Evolutionary conservation across 805 yeast genomes (phyloP).

Genomic region (Ogataea nakhonphanomensis): DNA sequence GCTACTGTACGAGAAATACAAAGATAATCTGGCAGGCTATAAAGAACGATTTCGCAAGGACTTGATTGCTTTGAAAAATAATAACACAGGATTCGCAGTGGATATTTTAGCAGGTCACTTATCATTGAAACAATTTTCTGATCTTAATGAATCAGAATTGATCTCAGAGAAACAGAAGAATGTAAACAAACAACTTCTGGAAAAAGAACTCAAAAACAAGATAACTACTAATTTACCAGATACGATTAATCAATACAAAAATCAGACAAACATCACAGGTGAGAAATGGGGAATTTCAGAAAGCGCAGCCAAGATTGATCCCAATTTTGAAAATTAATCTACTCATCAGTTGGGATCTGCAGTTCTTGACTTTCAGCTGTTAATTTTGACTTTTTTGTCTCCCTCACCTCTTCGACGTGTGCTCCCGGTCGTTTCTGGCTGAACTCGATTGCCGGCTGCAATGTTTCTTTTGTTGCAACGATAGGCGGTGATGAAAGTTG

Average conservation of each 20-base stretch:
- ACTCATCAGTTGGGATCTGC: neutral
- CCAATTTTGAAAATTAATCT: conserved; percentile 21
- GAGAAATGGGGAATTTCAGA: conserved; percentile 36
- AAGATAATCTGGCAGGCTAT: conserved; percentile 20
- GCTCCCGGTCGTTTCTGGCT: neutral
- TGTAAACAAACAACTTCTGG: conserved; percentile 29
- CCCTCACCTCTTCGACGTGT: neutral
- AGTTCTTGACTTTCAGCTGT: neutral
- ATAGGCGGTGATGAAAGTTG: too few relatives aligned
- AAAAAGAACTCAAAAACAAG: conserved; percentile 30
- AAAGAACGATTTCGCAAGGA: conserved; percentile 31
- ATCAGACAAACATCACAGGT: conserved; percentile 24
- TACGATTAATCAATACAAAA: conserved; percentile 27
- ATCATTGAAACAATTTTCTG: conserved; percentile 21
- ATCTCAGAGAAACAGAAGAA: conserved; percentile 27
- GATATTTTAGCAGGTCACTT: conserved; percentile 20
- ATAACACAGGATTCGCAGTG: conserved; percentile 24
- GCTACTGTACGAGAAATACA: conserved; percentile 17
- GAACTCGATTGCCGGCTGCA: conserved; percentile 1
- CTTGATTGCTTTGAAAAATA: conserved; percentile 29
- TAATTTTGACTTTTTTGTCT: neutral
- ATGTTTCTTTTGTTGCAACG: neutral
- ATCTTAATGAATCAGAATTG: conserved; percentile 23
- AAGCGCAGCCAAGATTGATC: conserved; percentile 34
- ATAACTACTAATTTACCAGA: conserved; percentile 27